Conservation (phyloP, 768 basidiomycete species). For the Russula sp. region DNA sequence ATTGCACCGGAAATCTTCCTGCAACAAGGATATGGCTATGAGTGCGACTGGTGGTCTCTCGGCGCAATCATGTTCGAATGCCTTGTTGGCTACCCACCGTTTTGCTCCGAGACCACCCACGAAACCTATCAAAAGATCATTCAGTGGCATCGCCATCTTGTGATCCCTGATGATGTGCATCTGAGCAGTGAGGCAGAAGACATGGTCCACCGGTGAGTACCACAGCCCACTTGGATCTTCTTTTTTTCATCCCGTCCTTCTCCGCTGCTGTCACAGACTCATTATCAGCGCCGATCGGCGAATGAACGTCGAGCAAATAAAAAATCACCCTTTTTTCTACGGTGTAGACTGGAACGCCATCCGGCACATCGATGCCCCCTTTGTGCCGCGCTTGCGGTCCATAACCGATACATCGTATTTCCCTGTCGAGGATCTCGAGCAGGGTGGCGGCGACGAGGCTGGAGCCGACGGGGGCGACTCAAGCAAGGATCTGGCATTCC, state of each 20-base stretch:
- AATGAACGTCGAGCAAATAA: conserved; percentile 78
- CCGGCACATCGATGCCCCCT: conserved; percentile 86
- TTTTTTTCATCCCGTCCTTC: neutral
- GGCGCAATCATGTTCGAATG: conserved; percentile 99
- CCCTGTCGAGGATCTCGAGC: conserved; percentile 90
- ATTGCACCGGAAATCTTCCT: conserved; percentile 97
- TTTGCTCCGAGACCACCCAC: conserved; percentile 94
- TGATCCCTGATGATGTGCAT: conserved; percentile 92
- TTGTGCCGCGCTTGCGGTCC: conserved; percentile 89
- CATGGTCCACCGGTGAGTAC: conserved; percentile 65
- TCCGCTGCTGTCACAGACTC: conserved; percentile 39
- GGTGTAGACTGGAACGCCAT: conserved; percentile 92
- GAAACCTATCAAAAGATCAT: conserved; percentile 98
- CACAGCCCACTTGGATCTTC: neutral
- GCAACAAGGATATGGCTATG: conserved; percentile 95
- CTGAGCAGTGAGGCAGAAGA: conserved; percentile 89
- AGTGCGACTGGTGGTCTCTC: conserved; percentile 99
- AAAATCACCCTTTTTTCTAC: conserved; percentile 86
- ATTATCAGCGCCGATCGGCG: conserved; percentile 80
- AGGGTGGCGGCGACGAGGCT: conserved; percentile 45
- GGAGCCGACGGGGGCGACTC: conserved; percentile 34
- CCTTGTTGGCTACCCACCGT: conserved; percentile 93
- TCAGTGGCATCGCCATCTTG: conserved; percentile 82
- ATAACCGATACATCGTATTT: conserved; percentile 98
- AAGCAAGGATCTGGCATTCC: conserved; percentile 52